Percentiles rank a stretch among this genome's conserved stretches.
These are phyloP conservation scores for Ceratobasidium sp. DNA, from an alignment of 1,284 basidiomycete genomes.

Conservation along the genomic window DNA sequence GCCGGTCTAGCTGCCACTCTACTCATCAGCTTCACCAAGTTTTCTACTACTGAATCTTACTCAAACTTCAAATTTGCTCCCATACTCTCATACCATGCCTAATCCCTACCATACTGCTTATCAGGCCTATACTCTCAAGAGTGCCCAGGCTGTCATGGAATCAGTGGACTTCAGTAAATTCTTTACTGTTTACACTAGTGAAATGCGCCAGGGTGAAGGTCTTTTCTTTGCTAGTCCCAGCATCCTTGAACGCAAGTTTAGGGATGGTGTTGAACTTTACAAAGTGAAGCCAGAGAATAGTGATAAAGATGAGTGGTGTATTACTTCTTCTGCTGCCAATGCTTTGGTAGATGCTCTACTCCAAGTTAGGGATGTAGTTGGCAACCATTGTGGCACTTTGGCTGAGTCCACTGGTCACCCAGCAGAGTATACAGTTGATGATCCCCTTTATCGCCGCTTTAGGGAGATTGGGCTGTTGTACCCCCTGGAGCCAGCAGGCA, in stretches of 20 bases:
- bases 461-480: neutral
- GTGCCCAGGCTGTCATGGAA: no score
- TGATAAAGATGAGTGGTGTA: neutral
- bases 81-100: no score
- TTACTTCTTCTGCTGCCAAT: neutral
- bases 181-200: neutral
- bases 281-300: neutral
- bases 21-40: no score
- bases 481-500: neutral
- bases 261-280: neutral
- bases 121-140: no score
- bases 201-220: neutral
- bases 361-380: neutral
- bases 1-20: no score
- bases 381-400: neutral
- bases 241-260: slow-evolving; percentile 13
- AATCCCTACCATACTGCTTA: no score
- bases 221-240: neutral
- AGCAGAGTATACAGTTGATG: neutral
- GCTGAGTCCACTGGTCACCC: neutral
- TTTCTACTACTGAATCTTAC: no score
- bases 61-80: no score
- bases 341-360: neutral
- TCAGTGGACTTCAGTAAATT: neutral
- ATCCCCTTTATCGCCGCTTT: neutral